Percentiles rank a stretch among this genome's conserved stretches.
phyloP scores from a whole-genome alignment of 179 eudicot genomes.

The Actinidia arguta region DNA sequence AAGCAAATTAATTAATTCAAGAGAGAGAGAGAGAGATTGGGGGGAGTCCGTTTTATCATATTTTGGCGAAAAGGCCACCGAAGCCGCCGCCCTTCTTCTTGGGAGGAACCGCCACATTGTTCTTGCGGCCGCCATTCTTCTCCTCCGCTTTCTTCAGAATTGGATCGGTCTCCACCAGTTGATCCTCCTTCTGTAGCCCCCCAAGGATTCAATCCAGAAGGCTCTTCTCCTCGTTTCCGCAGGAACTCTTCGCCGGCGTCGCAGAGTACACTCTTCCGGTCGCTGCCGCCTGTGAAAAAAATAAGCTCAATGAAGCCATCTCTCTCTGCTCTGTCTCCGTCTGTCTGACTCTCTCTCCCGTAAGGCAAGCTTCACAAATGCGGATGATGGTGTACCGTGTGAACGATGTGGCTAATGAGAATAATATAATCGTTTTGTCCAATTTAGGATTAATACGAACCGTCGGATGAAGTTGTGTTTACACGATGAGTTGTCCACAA shows the following conservation, averaged over 20 bases:
- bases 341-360: background rate
- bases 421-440: slow-evolving; percentile 19
- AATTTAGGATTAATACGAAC: slow-evolving; percentile 16
- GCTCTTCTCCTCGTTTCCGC: slow-evolving; percentile 69
- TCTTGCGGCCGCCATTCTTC: slow-evolving; percentile 45
- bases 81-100: slow-evolving; percentile 67
- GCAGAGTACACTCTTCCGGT: slow-evolving; percentile 55
- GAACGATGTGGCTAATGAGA: slow-evolving; percentile 17
- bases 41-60: slow-evolving; percentile 22
- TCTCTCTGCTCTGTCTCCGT: background rate
- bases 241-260: slow-evolving; percentile 56
- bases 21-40: background rate
- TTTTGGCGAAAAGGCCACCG: slow-evolving; percentile 85
- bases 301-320: slow-evolving; percentile 77
- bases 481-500: slow-evolving; percentile 72
- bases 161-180: slow-evolving; percentile 84
- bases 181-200: slow-evolving; percentile 66
- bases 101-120: slow-evolving; percentile 52
- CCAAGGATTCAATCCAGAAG: slow-evolving; percentile 73
- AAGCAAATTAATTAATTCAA: background rate
- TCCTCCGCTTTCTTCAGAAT: slow-evolving; percentile 77
- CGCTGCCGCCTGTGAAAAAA: slow-evolving; percentile 47
- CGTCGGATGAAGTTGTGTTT: slow-evolving; percentile 49
- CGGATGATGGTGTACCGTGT: no score
- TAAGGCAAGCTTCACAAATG: background rate